Base-by-base conservation (phyloP, 2,329 filamentous ascomycete species). In the Colletotrichum tropicale region DNA sequence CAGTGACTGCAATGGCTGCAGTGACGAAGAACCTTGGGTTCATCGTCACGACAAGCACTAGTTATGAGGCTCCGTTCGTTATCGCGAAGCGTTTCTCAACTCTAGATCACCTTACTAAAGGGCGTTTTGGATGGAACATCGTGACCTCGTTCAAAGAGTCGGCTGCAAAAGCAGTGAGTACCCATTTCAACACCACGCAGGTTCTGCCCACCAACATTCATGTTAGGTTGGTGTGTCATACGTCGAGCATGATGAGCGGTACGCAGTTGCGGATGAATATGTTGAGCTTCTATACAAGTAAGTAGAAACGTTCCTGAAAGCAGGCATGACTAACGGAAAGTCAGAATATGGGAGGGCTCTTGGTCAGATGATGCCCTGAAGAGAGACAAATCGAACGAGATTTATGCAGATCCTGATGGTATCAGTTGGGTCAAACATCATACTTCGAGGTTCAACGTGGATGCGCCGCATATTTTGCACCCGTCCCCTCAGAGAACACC, bases 121-220 rank as follows among this genome's bases (percentile, higher is more conserved):
- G 91, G 0, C 85, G 91, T 0, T 87, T 93, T 48, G 91, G 90
- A 0, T 93, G 91, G 92, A 94, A 94, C 75, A 92, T 94, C n/a
- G 92, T 94, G 1, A 93, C 91, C 2, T 80, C 80, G 1, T 84
- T 82, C 81, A 91, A 91, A 79, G 92, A 93, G 78, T 87, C 89
- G 0, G 91, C 91, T 48, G 38, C 38, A 10, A 48, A 48, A 48
- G 38, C 38, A 48, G 38, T 48, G 5, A 48, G 38, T 48, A 48
- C 18, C 18, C 38, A 12, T 48, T 48, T 12, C 3, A 6, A n/a
- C 38, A 48, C 18, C 38, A 48, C 18, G 18, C 18, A n/a, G 18
- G 18, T 43, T 43, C 18, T 9, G 9, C 9, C 38, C 5, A n/a
- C 38, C 18, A 48, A 48, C 18, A 6, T n/a, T 48, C 3, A n/a